Evolutionary conservation across 371 early-diverging fungal genomes (phyloP), one percentile per base, ranked within the genome.

Genomic region (Mucor circinelloides): DNA sequence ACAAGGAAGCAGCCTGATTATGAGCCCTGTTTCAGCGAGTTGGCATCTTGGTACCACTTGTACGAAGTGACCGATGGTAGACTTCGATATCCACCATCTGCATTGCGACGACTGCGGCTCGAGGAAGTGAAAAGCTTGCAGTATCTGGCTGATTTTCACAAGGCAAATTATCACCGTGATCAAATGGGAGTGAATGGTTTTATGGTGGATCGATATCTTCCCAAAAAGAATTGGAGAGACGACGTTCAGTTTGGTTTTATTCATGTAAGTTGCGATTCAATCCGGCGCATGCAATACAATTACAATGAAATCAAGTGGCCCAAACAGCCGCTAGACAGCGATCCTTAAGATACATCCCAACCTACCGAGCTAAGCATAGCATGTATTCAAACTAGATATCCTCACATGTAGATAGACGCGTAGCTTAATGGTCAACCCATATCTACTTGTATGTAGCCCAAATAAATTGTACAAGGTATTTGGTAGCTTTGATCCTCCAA

Each of bases 11-110:
- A 34, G 21, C 12, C 21, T 15, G 54, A 52, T 17, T 32, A 12
- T 5, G 36, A 34, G 6, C 44, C 44, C 7, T 44, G 6, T 19
- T n/a, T 19, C 19, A n/a, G 10, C 1, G 56, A 17, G n/a, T 12
- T 58, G 6, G 42, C 62, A 3, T 21, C 55, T n/a, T 70, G 60
- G 64, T 66, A 70, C 21, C 66, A 70, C 58, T 19, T 70, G 6
- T 66, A 70, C 44, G 62, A 70, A 46, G 21, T 28, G 23, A 40
- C 56, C 19, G 58, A 61, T 17, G 32, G 62, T 1, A 32, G 61
- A 3, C 12, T 17, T 3, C 23, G 61, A 2, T 68, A 63, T 15
- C 63, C 63, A 30, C 63, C 69, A 21, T 63, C 58, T 15, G 25
- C 19, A 19, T 23, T 68, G 2, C 58, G 64, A 48, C 48, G 50